Evolutionary conservation across 73 alveolate genomes (phyloP).

Genomic region (Strombidium stylifer): DNA sequence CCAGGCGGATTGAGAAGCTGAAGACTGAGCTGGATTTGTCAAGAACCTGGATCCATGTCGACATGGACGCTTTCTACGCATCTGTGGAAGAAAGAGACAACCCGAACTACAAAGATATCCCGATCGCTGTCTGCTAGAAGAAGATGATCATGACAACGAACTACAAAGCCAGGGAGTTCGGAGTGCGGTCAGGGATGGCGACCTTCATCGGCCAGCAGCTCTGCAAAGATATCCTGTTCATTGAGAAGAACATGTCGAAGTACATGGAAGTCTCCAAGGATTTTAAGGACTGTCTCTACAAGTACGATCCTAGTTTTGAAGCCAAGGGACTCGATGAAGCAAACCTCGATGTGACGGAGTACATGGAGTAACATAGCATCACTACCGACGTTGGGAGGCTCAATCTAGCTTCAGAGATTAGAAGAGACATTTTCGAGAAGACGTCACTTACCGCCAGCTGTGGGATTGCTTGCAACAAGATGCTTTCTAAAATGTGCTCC

Average conservation of each 20-base stretch:
- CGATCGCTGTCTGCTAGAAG: constrained; percentile 91
- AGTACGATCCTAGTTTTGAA: constrained; percentile 69
- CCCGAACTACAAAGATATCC: constrained; percentile 87
- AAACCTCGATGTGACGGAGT: constrained; percentile 68
- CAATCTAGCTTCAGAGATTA: constrained; percentile 60
- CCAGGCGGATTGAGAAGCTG: too few species aligned
- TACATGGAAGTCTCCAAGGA: constrained; percentile 24
- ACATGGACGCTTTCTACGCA: constrained; percentile 99
- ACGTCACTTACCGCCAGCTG: constrained; percentile 69
- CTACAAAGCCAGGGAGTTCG: constrained; percentile 93
- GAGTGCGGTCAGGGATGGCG: constrained; percentile 85
- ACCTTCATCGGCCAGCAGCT: constrained; percentile 12
- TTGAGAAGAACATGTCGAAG: constrained; percentile 10
- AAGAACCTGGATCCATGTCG: constrained; percentile 92
- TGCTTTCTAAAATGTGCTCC: constrained; percentile 66
- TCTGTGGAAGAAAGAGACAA: constrained; percentile 92
- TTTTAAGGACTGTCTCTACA: constrained; percentile 7
- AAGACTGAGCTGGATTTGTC: too few species aligned
- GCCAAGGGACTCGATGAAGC: constrained; percentile 86
- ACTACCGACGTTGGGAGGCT: constrained; percentile 61
- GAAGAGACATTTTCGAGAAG: constrained; percentile 58
- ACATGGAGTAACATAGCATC: constrained; percentile 47
- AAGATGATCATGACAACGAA: constrained; percentile 86
- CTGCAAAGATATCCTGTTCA: constrained; percentile 30
- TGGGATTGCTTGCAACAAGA: constrained; percentile 83